Conservation (phyloP, 1,284 basidiomycete species). For the Clitocybe nebularis region DNA sequence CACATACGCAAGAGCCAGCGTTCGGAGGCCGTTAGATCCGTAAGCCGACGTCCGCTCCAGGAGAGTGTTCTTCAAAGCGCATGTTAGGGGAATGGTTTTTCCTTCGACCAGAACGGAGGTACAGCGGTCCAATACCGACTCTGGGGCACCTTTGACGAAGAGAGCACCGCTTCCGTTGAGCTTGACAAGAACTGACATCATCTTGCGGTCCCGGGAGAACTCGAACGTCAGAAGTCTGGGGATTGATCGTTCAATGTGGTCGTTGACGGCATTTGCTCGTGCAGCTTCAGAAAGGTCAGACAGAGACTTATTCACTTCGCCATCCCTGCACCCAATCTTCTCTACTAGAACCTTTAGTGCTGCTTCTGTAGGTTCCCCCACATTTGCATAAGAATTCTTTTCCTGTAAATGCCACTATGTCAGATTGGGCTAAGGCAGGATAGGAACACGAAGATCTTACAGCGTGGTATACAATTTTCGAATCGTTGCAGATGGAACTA, state of each 20-base stretch:
- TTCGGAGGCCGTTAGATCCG: constrained; percentile 81
- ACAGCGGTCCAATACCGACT: constrained; percentile 90
- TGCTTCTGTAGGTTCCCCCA: constrained; percentile 97
- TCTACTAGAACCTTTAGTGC: constrained; percentile 92
- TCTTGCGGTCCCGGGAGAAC: constrained; percentile 97
- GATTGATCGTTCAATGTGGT: constrained; percentile 73
- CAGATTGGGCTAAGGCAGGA: not conserved
- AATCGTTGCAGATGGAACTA: constrained; percentile 88
- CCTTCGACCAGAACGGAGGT: constrained; percentile 70
- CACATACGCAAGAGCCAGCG: constrained; percentile 87
- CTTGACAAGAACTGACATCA: constrained; percentile 93
- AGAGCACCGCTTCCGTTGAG: constrained; percentile 60
- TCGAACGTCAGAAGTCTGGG: constrained; percentile 90
- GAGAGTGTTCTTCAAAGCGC: constrained; percentile 58
- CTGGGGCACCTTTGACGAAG: constrained; percentile 95
- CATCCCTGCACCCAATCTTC: constrained; percentile 70
- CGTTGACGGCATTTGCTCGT: constrained; percentile 83
- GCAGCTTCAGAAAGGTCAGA: constrained; percentile 50
- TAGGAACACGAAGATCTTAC: constrained; percentile 39
- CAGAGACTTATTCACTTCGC: constrained; percentile 53
- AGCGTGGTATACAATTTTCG: constrained; percentile 81
- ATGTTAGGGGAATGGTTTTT: constrained; percentile 60
- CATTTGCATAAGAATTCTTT: constrained; percentile 74
- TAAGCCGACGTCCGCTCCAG: constrained; percentile 70
- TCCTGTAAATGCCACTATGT: constrained; percentile 46